A percentile compares a stretch with the other conserved stretches of the same genome.
These are phyloP conservation scores for Voacanga thouarsii DNA, from an alignment of 257 asterid species.

Conservation along the genomic window DNA sequence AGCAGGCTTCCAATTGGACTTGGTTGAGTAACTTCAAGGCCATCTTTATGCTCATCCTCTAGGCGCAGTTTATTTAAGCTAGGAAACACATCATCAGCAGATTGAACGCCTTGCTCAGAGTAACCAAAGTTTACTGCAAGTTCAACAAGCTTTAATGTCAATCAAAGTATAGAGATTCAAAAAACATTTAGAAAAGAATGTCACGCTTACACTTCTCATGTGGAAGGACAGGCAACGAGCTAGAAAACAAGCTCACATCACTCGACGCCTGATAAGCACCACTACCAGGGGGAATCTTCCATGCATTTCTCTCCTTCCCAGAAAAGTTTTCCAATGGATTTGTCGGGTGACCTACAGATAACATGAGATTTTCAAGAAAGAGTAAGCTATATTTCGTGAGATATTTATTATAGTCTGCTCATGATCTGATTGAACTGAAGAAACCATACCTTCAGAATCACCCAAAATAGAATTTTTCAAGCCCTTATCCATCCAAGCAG, in stretches of 20 bases:
- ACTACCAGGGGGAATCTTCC: conserved; percentile 52
- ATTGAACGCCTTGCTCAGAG: conserved; percentile 36
- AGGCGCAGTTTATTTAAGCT: conserved; percentile 34
- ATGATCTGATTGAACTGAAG: not conserved
- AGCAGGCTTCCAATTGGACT: conserved; percentile 49
- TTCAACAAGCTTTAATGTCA: conserved; percentile 6
- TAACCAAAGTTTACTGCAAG: conserved; percentile 60
- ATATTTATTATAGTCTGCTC: not conserved
- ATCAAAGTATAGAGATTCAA: conserved; percentile 4
- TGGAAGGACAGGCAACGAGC: conserved; percentile 70
- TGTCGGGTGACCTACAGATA: conserved; percentile 32
- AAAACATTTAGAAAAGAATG: not conserved
- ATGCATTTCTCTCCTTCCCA: conserved; percentile 43
- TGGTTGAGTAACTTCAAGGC: conserved; percentile 48
- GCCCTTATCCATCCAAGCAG: conserved; percentile 30
- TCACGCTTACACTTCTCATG: conserved; percentile 57
- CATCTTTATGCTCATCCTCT: conserved; percentile 49
- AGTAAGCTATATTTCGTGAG: not conserved
- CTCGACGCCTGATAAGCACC: conserved; percentile 45
- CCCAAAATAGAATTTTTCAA: conserved; percentile 18
- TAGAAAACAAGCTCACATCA: conserved; percentile 81
- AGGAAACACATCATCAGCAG: conserved; percentile 54
- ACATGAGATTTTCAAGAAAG: not conserved
- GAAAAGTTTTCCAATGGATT: conserved; percentile 27
- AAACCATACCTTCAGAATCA: conserved; percentile 27